Percentiles rank a stretch among this genome's conserved stretches.
These are phyloP conservation scores for Nemania abortiva DNA, from an alignment of 2,329 filamentous ascomycete genomes.

Conservation along the genomic window DNA sequence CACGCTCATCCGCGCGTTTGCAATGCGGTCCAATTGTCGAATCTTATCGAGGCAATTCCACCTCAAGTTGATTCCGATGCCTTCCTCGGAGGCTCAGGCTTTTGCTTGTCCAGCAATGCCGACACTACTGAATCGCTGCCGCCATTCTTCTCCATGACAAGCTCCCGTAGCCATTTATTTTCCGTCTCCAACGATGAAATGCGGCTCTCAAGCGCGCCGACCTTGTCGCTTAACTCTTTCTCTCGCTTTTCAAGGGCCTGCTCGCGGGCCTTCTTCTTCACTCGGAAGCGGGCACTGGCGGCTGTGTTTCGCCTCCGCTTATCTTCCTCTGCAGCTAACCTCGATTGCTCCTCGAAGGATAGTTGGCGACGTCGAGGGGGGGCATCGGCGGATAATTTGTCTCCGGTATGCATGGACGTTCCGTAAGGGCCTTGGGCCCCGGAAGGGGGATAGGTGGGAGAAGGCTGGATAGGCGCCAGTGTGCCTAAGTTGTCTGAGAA, in stretches of 20 bases:
- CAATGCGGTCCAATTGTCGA: constrained; percentile 16
- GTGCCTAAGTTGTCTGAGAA: constrained; percentile 58
- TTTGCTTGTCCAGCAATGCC: constrained; percentile 65
- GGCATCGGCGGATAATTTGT: constrained; percentile 63
- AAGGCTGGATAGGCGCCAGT: constrained; percentile 65
- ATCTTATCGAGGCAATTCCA: constrained; percentile 34
- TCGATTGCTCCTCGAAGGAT: constrained; percentile 77
- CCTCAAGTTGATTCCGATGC: constrained; percentile 36
- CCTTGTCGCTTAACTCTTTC: constrained; percentile 86
- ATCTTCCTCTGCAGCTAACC: constrained; percentile 85
- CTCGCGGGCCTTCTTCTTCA: constrained; percentile 97
- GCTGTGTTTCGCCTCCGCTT: constrained; percentile 91
- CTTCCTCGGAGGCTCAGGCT: constrained; percentile 48
- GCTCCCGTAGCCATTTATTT: constrained; percentile 61
- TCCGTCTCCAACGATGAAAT: constrained; percentile 74
- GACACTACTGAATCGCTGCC: constrained; percentile 65
- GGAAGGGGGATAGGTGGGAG: constrained; percentile 58
- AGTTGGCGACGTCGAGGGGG: constrained; percentile 59
- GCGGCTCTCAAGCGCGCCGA: constrained; percentile 76
- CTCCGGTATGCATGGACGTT: constrained; percentile 48
- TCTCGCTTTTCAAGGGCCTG: constrained; percentile 84
- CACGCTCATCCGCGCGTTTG: constrained; percentile 33
- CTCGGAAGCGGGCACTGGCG: constrained; percentile 86
- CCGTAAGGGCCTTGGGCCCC: constrained; percentile 54
- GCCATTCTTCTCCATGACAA: constrained; percentile 87